Evolutionary conservation across 805 yeast genomes (phyloP).

Genomic region (Maudiozyma pseudohumilis): DNA sequence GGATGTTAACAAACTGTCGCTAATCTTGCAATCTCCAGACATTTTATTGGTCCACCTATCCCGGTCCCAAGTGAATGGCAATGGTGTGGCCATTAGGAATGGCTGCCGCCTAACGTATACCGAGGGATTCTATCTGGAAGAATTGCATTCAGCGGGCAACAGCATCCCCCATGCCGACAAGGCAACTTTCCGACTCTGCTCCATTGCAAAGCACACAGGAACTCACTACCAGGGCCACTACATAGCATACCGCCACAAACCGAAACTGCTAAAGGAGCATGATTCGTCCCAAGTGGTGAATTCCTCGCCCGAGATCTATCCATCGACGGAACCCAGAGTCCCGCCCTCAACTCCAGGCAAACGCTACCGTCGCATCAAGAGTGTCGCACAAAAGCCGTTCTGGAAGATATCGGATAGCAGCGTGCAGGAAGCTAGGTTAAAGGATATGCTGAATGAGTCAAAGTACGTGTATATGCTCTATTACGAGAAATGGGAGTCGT

Average conservation of each 20-base stretch:
- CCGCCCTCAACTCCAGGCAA: too few relatives aligned
- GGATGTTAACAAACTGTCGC: conserved; percentile 56
- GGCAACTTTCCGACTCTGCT: conserved; percentile 54
- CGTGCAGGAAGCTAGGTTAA: conserved; percentile 49
- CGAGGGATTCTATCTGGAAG: conserved; percentile 46
- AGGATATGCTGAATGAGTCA: conserved; percentile 56
- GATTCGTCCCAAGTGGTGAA: not conserved
- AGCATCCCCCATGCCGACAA: too few relatives aligned
- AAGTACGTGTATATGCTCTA: conserved; percentile 79
- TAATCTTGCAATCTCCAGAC: conserved; percentile 56
- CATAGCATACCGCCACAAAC: conserved; percentile 77
- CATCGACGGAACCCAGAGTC: too few relatives aligned
- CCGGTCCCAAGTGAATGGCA: conserved; percentile 66
- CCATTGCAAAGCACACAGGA: conserved; percentile 79
- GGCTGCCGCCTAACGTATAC: conserved; percentile 61
- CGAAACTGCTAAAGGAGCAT: conserved; percentile 32
- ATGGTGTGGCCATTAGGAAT: conserved; percentile 60
- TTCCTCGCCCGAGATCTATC: not conserved
- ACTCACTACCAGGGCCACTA: conserved; percentile 85
- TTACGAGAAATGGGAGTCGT: conserved; percentile 40
- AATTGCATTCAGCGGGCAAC: conserved; percentile 11
- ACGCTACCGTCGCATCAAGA: too few relatives aligned
- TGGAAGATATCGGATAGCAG: conserved; percentile 82
- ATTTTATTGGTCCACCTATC: conserved; percentile 75
- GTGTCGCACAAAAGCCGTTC: conserved; percentile 49